Evolutionary conservation across 2,329 filamentous ascomycete species (phyloP), one percentile per base, ranked within the genome.

Genomic region (Arthroderma sp.): DNA sequence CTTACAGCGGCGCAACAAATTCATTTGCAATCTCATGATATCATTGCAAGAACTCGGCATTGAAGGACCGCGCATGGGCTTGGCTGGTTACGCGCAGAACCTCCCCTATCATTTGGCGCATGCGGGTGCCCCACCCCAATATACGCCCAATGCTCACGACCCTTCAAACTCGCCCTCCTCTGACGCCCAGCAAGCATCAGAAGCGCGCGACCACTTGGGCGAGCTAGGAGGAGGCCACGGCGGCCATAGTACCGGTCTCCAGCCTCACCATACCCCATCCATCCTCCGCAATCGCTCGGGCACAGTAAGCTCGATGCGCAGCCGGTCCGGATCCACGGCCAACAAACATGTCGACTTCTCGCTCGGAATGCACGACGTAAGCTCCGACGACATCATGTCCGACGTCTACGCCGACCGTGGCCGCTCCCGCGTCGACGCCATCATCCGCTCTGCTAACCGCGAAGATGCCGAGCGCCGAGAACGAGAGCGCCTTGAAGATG

Each of bases 1-100:
- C 66, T 75, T 96, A 2, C 85, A 83, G 54, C 78, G 89, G 11
- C 84, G 91, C 56, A 95, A 95, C 72, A 91, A 88, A 60, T 94
- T 96, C 63, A 87, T 93, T 52, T 87, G 83, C 51, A 86, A 91
- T 49, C 70, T 96, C 57, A 94, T 94, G 82, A 72, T 83, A 33
- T 78, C 85, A 45, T 87, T 95, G 70, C 75, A 83, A 49, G 78
- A 85, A 45, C 72, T 89, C 42, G 85, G 85, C 47, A 91, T 94
- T 60, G 83, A 94, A 70, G 84, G 84, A 44, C 86, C 87, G 37
- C 77, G 79, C 55, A 78, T 81, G 68, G 79, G 81, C 55, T 76
- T 75, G 63, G 80, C 82, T 43, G 81, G 83, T 48, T 77, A 79
- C 48, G 78, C 75, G 53, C 68, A 75, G 47, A 77, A 77, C 40